Evolutionary conservation across 345 rosid species (phyloP).

Genomic region (Linum trigynum): DNA sequence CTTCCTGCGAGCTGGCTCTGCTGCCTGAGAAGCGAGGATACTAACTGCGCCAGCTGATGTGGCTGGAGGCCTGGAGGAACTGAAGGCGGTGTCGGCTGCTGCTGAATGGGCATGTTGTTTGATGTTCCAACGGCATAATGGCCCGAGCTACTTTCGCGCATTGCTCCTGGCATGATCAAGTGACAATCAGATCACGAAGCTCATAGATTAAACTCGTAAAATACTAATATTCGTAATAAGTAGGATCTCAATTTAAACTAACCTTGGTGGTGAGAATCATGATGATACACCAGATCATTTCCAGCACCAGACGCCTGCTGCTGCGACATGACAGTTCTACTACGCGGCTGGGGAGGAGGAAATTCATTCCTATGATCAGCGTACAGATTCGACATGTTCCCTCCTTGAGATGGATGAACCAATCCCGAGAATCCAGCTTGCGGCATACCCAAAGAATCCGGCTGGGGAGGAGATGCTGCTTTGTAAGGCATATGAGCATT

Average conservation of each 20-base stretch:
- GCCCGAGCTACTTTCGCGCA: conserved; percentile 20
- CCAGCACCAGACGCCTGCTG: conserved; percentile 21
- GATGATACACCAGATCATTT: conserved; percentile 21
- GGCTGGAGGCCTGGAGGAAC: conserved; percentile 32
- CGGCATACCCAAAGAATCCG: too few species aligned
- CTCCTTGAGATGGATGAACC: conserved; percentile 17
- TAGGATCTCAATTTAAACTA: too few species aligned
- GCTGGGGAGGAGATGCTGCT: conserved; percentile 17
- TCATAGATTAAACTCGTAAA: too few species aligned
- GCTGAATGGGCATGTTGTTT: conserved; percentile 16
- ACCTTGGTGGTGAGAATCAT: too few species aligned
- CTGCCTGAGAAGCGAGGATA: conserved; percentile 59
- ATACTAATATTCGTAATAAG: too few species aligned
- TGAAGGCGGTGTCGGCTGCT: conserved; percentile 33
- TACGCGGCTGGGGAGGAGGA: conserved; percentile 22
- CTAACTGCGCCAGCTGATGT: conserved; percentile 63
- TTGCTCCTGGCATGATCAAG: conserved; percentile 21
- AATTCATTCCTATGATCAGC: conserved; percentile 36
- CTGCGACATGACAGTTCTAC: conserved; percentile 24
- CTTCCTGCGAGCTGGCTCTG: conserved; percentile 35
- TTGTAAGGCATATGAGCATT: conserved; percentile 35
- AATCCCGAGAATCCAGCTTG: conserved; percentile 25
- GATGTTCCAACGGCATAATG: conserved; percentile 20
- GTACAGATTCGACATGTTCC: conserved; percentile 27
- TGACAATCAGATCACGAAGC: conserved; percentile 13